These are phyloP conservation scores for Tetrapisispora nanseiensis DNA, from an alignment of 805 yeast genomes.

Conservation along the genomic window DNA sequence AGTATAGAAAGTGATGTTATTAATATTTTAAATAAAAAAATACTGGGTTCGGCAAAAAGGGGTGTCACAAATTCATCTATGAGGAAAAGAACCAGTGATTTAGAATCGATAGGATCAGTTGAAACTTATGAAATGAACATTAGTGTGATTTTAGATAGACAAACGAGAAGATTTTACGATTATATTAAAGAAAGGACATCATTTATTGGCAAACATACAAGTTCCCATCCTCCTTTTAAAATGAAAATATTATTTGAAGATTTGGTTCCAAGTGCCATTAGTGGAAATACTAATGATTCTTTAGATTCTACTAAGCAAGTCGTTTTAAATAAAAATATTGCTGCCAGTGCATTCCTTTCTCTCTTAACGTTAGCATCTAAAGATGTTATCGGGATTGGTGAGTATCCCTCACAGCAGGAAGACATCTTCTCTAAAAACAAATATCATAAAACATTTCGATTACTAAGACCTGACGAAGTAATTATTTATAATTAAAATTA, in stretches of 20 bases:
- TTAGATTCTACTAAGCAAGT: not conserved
- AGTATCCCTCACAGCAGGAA: not conserved
- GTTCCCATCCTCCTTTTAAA: conserved; percentile 11
- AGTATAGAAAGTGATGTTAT: conserved; percentile 16
- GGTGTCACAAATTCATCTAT: not conserved
- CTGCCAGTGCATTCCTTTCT: conserved; percentile 27
- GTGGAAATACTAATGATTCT: conserved; percentile 2
- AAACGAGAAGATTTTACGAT: conserved; percentile 22
- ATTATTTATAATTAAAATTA: conserved; percentile 1
- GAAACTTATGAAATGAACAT: not conserved
- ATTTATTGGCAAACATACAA: conserved; percentile 14
- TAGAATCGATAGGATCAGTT: not conserved
- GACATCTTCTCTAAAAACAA: not conserved
- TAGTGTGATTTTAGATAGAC: conserved; percentile 13
- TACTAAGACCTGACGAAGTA: conserved; percentile 4
- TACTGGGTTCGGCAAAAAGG: not conserved
- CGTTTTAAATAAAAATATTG: conserved; percentile 15
- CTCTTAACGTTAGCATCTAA: conserved; percentile 22
- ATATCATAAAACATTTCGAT: not conserved
- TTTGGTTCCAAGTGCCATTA: conserved; percentile 19
- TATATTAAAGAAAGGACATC: conserved; percentile 20
- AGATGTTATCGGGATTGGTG: conserved; percentile 9
- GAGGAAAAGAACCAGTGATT: not conserved
- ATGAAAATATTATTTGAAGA: conserved; percentile 20
- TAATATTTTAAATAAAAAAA: conserved; percentile 15